phyloP scores from a whole-genome alignment of 2,329 filamentous ascomycete species.

The Purpureocillium lavendulum region DNA sequence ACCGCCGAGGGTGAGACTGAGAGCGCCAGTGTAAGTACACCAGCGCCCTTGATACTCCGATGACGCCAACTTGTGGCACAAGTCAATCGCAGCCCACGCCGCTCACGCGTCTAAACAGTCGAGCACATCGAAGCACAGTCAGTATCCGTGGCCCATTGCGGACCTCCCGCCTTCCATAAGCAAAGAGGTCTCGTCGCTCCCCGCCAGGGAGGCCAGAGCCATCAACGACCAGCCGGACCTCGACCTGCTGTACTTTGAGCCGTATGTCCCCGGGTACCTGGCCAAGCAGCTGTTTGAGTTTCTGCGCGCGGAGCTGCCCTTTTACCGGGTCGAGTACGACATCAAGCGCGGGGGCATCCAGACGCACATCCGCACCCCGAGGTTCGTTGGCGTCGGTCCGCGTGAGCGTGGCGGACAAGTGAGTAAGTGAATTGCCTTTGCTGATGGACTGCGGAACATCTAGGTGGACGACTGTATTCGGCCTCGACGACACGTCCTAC shows the following conservation, averaged over 20 bases:
- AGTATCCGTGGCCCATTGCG: constrained; percentile 44
- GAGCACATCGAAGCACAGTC: constrained; percentile 25
- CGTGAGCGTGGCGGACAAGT: background rate
- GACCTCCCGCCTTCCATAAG: constrained; percentile 29
- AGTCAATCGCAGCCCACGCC: too few species aligned
- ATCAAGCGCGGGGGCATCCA: constrained; percentile 58
- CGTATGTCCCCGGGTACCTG: constrained; percentile 53
- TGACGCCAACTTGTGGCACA: too few species aligned
- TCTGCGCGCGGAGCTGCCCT: constrained; percentile 61
- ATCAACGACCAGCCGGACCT: constrained; percentile 64
- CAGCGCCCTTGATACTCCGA: too few species aligned
- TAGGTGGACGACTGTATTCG: constrained; percentile 37
- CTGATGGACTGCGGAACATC: constrained; percentile 29
- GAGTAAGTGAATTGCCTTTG: too few species aligned
- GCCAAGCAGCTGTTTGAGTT: constrained; percentile 59
- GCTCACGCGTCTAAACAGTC: background rate
- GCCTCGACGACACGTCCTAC: constrained; percentile 51
- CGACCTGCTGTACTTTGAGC: constrained; percentile 68
- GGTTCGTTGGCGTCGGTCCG: constrained; percentile 18
- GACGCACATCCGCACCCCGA: constrained; percentile 50
- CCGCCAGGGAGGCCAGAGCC: constrained; percentile 40
- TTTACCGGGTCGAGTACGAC: constrained; percentile 67
- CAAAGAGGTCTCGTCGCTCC: constrained; percentile 32
- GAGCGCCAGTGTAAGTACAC: background rate
- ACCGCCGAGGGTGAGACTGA: background rate